These are phyloP conservation scores for Penicillium bialowiezense DNA, from an alignment of 495 filamentous ascomycete genomes.

Conservation along the genomic window DNA sequence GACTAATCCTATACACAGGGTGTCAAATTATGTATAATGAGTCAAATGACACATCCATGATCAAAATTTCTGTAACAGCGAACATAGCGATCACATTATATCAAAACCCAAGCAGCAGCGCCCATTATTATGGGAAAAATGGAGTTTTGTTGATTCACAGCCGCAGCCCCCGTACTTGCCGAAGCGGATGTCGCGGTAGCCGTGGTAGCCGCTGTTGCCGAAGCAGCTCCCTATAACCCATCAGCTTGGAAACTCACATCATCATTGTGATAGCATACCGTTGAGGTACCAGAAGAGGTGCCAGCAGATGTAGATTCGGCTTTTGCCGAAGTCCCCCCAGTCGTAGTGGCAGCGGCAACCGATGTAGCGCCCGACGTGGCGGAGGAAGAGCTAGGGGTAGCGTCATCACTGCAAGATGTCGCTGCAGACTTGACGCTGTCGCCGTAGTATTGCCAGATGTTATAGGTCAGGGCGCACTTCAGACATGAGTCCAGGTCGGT, in stretches of 20 bases:
- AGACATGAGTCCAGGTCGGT: slow-evolving; percentile 40
- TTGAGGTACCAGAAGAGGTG: not conserved
- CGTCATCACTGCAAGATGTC: slow-evolving; percentile 33
- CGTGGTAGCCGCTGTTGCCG: slow-evolving; percentile 1
- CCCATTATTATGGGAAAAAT: not conserved
- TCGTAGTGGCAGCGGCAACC: slow-evolving; percentile 8
- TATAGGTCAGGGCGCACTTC: slow-evolving; percentile 42
- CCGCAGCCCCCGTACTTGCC: slow-evolving; percentile 1
- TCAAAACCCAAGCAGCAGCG: not conserved
- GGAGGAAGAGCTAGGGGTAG: slow-evolving; percentile 30
- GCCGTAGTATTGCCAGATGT: slow-evolving; percentile 50
- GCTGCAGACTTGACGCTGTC: slow-evolving; percentile 29
- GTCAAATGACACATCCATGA: not conserved
- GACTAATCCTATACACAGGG: not conserved
- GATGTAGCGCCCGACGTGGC: slow-evolving; percentile 6
- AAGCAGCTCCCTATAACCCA: not conserved
- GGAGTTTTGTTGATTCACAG: not conserved
- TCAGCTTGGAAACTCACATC: not conserved
- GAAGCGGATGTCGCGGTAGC: slow-evolving; percentile 1
- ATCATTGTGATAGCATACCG: not conserved
- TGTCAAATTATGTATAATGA: slow-evolving; percentile 23
- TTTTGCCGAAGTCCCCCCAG: not conserved
- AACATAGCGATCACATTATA: not conserved
- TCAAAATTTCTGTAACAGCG: not conserved
- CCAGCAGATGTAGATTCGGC: not conserved